A percentile compares a stretch with the other conserved stretches of the same genome.
These are phyloP conservation scores for Aurifilum marmelostoma DNA, from an alignment of 2,329 filamentous ascomycete genomes.

Conservation along the genomic window DNA sequence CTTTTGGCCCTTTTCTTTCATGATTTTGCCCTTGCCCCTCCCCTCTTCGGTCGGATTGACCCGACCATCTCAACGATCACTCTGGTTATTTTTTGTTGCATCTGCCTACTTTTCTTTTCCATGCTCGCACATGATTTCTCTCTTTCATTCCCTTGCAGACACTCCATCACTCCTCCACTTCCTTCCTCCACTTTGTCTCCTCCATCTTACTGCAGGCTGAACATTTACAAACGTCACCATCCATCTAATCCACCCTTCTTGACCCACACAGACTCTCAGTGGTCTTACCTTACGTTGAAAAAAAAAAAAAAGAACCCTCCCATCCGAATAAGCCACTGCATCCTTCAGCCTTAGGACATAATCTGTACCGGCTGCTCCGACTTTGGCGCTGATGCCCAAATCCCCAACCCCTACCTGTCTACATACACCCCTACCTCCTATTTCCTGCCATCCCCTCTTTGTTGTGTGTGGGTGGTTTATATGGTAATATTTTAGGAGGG, in stretches of 20 bases:
- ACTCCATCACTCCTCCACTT: background rate
- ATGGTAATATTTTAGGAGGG: constrained; percentile 9
- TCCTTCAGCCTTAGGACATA: constrained; percentile 11
- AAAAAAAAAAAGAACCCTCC: background rate
- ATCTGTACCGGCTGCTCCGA: constrained; percentile 1
- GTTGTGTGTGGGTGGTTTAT: background rate
- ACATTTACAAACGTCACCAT: background rate
- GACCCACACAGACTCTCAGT: constrained; percentile 4
- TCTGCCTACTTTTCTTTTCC: constrained; percentile 5
- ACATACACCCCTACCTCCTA: background rate
- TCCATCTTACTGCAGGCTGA: background rate
- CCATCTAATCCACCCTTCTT: constrained; percentile 8
- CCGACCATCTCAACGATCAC: background rate
- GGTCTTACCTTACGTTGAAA: constrained; percentile 13
- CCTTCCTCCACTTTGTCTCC: background rate
- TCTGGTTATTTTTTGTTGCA: background rate
- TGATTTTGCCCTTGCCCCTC: background rate
- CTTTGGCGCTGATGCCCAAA: constrained; percentile 11
- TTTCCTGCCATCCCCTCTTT: background rate
- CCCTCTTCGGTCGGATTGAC: background rate
- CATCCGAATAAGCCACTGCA: constrained; percentile 20
- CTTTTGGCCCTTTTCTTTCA: background rate
- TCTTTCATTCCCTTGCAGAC: background rate
- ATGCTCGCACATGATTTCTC: too few relatives aligned
- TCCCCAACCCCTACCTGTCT: constrained; percentile 1